These are phyloP conservation scores for Immersiporthe knoxdaviesiana DNA, from an alignment of 2,329 filamentous ascomycete genomes.

Conservation along the genomic window DNA sequence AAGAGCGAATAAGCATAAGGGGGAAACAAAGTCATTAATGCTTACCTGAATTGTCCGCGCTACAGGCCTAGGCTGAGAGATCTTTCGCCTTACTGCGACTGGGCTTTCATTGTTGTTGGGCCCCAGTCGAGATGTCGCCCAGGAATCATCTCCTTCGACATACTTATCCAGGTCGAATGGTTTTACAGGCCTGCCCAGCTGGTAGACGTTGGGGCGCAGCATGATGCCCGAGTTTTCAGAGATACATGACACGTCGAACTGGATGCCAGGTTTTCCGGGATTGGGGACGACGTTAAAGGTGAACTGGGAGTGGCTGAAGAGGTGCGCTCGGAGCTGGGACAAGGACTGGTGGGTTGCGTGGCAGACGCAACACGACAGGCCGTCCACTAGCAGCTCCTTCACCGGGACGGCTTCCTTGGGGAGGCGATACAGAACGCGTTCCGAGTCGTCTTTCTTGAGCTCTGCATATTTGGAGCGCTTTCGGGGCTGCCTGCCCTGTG, in stretches of 20 bases:
- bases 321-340: constrained; percentile 52
- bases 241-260: constrained; percentile 45
- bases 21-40: background rate
- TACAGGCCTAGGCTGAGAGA: constrained; percentile 18
- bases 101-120: constrained; percentile 39
- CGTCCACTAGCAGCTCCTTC: constrained; percentile 38
- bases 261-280: constrained; percentile 42
- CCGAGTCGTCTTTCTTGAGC: constrained; percentile 40
- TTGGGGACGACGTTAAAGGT: constrained; percentile 46
- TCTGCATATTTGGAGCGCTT: constrained; percentile 39
- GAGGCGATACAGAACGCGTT: constrained; percentile 50
- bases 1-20: no score
- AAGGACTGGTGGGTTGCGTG: constrained; percentile 52
- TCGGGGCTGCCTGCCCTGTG: constrained; percentile 54
- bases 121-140: constrained; percentile 48
- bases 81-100: constrained; percentile 13
- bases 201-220: constrained; percentile 41
- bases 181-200: constrained; percentile 48
- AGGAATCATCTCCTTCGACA: constrained; percentile 50
- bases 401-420: constrained; percentile 50
- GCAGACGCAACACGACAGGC: constrained; percentile 56
- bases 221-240: constrained; percentile 29
- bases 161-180: constrained; percentile 51
- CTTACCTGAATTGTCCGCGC: constrained; percentile 19
- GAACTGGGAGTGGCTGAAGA: constrained; percentile 53